Base-by-base conservation (phyloP, 2,329 filamentous ascomycete genomes). In the Penicillium sp. region DNA sequence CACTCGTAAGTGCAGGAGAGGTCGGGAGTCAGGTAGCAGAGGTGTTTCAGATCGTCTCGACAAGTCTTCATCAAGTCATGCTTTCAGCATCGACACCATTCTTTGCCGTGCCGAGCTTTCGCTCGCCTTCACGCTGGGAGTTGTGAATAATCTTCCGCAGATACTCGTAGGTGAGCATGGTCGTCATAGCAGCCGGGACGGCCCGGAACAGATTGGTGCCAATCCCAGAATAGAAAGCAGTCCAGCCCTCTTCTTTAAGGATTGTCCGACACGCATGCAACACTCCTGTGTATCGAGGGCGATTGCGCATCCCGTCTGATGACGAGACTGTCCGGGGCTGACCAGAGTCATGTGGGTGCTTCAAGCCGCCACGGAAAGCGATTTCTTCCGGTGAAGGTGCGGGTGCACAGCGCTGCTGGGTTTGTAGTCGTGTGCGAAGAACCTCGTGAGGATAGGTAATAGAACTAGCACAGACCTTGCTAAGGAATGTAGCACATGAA, bases 391-490 rank as follows among this genome's bases (percentile, higher is more conserved):
- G 73, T 15, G 77, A 70, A 25, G 63, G 47, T 4, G 63, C 64
- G 4, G 70, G 71, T 10, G 54, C 74, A 4, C 86, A 83, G 53
- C 90, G 81, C 64, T 93, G 85, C 68, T 98, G 93, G 1, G 93
- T 98, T 71, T 98, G 93, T 49, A 98, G 75, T 51, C 93, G 81
- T 43, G 93, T 98, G 39, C 93, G 84, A 44, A 98, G 85, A 15
- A 98, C 93, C 72, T 98, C 93, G 67, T 98, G 93, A 1, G 93
- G 93, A 67, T 98, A 98, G 15, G 93, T 98, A 7, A 91, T 88
- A 42, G 89, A 93, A 67, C 91, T 96, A 29, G 93, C 93, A 64
- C 93, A 84, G 42, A 96, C 82, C 73, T 98, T 98, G 74, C 90
- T 95, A 44, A 98, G 72, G 55, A 97, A 89, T 10, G 91, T 95